Base-by-base conservation (phyloP, 73 alveolate genomes). In the Tetrahymena borealis region DNA sequence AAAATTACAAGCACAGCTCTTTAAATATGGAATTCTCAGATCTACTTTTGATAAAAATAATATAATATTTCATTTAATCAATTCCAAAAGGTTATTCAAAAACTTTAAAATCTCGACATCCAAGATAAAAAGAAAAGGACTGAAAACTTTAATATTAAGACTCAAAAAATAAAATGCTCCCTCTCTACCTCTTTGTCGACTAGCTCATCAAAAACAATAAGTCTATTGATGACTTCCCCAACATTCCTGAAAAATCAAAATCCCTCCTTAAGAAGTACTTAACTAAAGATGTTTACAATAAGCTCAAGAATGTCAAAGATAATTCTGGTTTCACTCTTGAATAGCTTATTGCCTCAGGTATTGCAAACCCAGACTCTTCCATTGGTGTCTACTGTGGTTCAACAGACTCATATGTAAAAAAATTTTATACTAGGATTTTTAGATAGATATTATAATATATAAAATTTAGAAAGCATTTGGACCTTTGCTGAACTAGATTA, bases 371-470 rank as follows among this genome's bases (percentile, higher is more conserved):
- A 9, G 93, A 94, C 41, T 78, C 96, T n/a, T 41, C 78, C 10
- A 94, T 94, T 33, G 96, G 96, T 24, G 93, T 91, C 18, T 91
- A 43, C 43, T 94, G 94, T 4, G 94, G 95, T 4, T 33, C 91
- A 39, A 92, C 79, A 12, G 96, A 94, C 42, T 94, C 96, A 1
- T 94, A 60, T 60, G 85, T 60, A 60, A 60, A 9, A 60, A 20
- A 0, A 20, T 60, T 60, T 1, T 24, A 2, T 20, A 5, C 10
- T 20, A 24, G n/a, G 28, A 0, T 1, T 18, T 0, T 20, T 15
- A n/a, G n/a, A 20, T 24, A 18, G 31, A 15, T 24, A 60, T n/a
- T n/a, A 24, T 60, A 7, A 32, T n/a, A 10, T 13, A 24, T 24
- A 60, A 6, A 60, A 2, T 60, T 20, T 60, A 60, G 85, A 60